A percentile compares a stretch with the other conserved stretches of the same genome.
Conservation (phyloP, 441 rosid species). For the Gossypium gossypioides region DNA sequence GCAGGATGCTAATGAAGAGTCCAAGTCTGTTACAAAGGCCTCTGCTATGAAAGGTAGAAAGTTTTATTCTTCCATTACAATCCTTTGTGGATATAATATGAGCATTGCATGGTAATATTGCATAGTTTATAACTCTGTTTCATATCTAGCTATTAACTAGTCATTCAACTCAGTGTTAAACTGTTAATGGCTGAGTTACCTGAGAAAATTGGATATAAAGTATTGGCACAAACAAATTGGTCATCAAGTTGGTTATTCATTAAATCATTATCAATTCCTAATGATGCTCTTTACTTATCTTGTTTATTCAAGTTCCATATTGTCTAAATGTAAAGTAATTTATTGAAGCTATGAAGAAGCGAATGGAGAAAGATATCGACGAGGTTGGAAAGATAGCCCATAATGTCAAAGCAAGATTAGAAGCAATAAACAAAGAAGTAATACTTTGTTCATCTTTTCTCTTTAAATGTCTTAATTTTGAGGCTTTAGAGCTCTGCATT, state of each 20-base stretch:
- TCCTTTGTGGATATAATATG: neutral
- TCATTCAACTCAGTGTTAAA: neutral
- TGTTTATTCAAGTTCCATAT: neutral
- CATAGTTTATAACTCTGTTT: neutral
- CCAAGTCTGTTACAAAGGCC: slow-evolving; percentile 84
- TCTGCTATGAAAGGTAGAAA: slow-evolving; percentile 76
- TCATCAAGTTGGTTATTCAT: neutral
- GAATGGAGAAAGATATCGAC: slow-evolving; percentile 81
- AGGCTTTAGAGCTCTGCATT: neutral
- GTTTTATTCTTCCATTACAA: neutral
- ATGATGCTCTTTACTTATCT: neutral
- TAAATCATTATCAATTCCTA: neutral
- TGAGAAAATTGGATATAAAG: slow-evolving; percentile 1
- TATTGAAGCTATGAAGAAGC: slow-evolving; percentile 64
- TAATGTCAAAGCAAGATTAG: slow-evolving; percentile 57
- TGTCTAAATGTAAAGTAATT: slow-evolving; percentile 1
- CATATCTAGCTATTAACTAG: neutral
- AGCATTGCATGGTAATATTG: neutral
- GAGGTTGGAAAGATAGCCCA: slow-evolving; percentile 86
- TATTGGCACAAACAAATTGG: neutral
- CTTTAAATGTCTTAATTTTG: neutral
- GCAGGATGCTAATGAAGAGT: slow-evolving; percentile 89
- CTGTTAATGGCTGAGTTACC: neutral
- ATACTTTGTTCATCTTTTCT: neutral
- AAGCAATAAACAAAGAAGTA: slow-evolving; percentile 76